Percentiles rank a stretch among this genome's conserved stretches.
Evolutionary conservation across 345 rosid species (phyloP).

Genomic region (Melaleuca quinquenervia): DNA sequence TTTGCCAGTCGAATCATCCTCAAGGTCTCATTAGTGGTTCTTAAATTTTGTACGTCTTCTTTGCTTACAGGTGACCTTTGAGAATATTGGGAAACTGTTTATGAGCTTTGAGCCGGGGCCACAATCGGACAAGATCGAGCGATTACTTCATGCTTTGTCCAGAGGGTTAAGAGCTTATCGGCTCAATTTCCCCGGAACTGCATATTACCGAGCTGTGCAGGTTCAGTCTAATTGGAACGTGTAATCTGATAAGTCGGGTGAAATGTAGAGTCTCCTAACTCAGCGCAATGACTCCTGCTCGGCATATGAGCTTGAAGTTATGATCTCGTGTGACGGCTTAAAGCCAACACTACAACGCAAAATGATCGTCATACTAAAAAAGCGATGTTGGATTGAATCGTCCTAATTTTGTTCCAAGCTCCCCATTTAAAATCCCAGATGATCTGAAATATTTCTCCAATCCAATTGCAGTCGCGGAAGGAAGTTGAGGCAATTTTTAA

Average conservation of each 20-base stretch:
- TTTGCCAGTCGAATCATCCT: background rate
- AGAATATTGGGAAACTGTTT: slow-evolving; percentile 23
- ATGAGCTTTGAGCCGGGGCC: slow-evolving; percentile 27
- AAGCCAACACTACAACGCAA: background rate
- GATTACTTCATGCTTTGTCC: slow-evolving; percentile 4
- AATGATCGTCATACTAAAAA: background rate
- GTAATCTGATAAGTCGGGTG: background rate
- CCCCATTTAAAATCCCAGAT: background rate
- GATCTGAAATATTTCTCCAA: background rate
- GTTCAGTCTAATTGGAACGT: background rate
- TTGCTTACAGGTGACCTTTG: slow-evolving; percentile 14
- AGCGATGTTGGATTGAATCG: background rate
- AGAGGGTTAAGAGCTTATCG: slow-evolving; percentile 23
- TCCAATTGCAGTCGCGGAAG: slow-evolving; percentile 9
- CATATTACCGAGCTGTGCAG: slow-evolving; percentile 15
- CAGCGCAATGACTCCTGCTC: background rate
- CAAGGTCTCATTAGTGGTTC: background rate
- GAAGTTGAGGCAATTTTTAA: slow-evolving; percentile 8
- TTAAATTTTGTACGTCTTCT: background rate
- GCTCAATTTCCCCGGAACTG: slow-evolving; percentile 24
- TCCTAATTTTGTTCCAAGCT: background rate
- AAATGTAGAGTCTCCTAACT: background rate
- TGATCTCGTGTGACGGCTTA: background rate
- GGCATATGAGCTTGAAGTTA: too few species aligned
- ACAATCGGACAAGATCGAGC: background rate